phyloP scores from a whole-genome alignment of 208 protist species.

The Eutreptiella sp. region DNA sequence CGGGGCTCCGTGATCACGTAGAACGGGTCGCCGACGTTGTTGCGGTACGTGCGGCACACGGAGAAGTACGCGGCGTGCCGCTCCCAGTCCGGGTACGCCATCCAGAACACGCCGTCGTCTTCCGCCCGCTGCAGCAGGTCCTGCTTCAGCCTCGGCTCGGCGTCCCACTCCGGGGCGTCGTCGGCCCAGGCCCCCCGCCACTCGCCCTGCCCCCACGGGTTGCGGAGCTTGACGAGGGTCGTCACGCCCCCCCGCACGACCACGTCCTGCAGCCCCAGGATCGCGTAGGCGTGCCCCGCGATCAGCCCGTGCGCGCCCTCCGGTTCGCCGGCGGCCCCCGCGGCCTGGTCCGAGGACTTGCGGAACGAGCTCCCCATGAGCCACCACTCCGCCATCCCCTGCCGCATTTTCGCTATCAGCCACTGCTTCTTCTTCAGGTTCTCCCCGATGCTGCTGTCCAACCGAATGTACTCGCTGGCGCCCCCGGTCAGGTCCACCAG shows the following conservation, averaged over 20 bases:
- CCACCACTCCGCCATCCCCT: no score
- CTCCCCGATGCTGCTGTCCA: conserved; percentile 9
- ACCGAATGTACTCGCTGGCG: not conserved
- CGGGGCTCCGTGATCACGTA: no score
- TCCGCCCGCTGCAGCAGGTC: not conserved
- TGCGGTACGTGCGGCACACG: no score
- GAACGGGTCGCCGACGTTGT: no score
- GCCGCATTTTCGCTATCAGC: not conserved
- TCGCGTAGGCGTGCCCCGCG: conserved; percentile 28
- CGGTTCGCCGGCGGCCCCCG: not conserved
- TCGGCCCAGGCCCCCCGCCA: conserved; percentile 37
- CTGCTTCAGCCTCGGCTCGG: conserved; percentile 4
- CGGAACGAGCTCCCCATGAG: no score
- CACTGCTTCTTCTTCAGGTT: conserved; percentile 1
- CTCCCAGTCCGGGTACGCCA: conserved; percentile 14
- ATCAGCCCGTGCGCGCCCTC: conserved; percentile 19
- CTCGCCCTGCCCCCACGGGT: conserved; percentile 39
- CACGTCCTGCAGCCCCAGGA: conserved; percentile 25
- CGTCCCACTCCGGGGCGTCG: conserved; percentile 13
- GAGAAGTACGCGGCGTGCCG: no score
- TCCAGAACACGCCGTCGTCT: conserved; percentile 25
- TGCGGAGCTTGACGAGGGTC: conserved; percentile 27
- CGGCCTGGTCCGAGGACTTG: no score
- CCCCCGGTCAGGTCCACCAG: conserved; percentile 29
- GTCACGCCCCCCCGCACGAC: not conserved